phyloP scores from a whole-genome alignment of 306 rosid species.

The Potentilla sterilis region DNA sequence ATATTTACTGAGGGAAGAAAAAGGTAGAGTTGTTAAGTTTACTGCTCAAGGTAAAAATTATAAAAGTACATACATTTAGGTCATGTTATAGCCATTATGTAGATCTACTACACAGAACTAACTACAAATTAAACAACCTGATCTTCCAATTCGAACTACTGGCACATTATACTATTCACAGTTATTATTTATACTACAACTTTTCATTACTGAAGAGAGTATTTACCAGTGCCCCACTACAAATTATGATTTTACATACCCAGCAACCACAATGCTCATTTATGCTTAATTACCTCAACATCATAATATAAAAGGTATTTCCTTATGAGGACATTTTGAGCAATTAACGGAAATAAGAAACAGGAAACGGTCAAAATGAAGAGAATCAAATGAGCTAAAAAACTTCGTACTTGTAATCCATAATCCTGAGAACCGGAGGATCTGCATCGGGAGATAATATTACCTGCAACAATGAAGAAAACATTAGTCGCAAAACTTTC shows the following conservation, averaged over 20 bases:
- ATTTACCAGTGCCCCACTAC: slow-evolving; percentile 1
- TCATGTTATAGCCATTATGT: not conserved
- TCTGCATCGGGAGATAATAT: slow-evolving; percentile 89
- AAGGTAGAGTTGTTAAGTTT: slow-evolving; percentile 20
- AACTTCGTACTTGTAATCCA: slow-evolving; percentile 73
- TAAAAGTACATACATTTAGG: not conserved
- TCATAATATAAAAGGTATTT: not conserved
- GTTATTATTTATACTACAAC: not conserved
- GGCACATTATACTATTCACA: not conserved
- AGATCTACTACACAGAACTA: not conserved
- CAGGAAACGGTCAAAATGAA: not conserved
- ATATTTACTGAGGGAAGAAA: slow-evolving; percentile 72
- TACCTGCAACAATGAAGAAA: slow-evolving; percentile 52
- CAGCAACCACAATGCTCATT: slow-evolving; percentile 6
- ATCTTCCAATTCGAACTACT: slow-evolving; percentile 7
- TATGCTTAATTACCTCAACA: not conserved
- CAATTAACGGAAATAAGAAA: slow-evolving; percentile 10
- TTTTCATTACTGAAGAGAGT: not conserved
- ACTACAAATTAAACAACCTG: not conserved
- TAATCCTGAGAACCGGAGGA: slow-evolving; percentile 93
- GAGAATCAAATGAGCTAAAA: not conserved
- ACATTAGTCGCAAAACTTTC: slow-evolving; percentile 4
- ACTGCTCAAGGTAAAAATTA: not conserved
- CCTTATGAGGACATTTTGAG: not conserved
- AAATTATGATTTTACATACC: slow-evolving; percentile 1